Percentiles rank a stretch among this genome's conserved stretches.
Evolutionary conservation across 148 eudicot genomes (phyloP).

Genomic region (Cornus controversa): DNA sequence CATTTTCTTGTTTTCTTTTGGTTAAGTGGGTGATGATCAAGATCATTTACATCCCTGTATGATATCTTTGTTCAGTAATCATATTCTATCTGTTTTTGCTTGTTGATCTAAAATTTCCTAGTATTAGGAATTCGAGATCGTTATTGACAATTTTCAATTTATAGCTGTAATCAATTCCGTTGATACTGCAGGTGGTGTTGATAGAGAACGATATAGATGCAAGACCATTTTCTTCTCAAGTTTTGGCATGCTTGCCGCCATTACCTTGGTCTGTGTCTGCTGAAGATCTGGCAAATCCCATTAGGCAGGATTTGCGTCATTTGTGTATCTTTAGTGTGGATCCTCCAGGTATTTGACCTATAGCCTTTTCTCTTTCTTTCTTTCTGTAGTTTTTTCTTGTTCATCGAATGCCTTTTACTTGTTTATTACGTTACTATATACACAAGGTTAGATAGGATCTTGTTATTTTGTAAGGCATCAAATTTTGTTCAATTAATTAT

Average conservation of each 20-base stretch:
- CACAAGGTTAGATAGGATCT: not conserved
- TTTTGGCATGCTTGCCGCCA: conserved; percentile 92
- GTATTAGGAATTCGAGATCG: not conserved
- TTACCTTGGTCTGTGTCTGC: conserved; percentile 92
- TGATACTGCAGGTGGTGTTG: conserved; percentile 72
- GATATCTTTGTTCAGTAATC: not conserved
- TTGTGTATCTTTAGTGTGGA: conserved; percentile 91
- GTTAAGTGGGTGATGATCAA: not conserved
- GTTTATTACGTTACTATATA: not conserved
- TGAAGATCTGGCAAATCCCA: conserved; percentile 73
- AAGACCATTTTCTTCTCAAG: conserved; percentile 89
- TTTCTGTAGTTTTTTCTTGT: not conserved
- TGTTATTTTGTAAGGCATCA: conserved; percentile 6
- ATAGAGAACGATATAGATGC: conserved; percentile 94
- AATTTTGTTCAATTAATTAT: conserved; percentile 4
- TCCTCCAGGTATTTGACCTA: conserved; percentile 71
- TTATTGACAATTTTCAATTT: not conserved
- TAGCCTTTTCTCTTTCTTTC: not conserved
- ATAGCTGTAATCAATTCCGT: conserved; percentile 13
- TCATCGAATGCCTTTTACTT: conserved; percentile 3
- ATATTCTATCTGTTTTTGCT: not conserved
- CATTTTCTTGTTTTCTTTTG: not conserved
- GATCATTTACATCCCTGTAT: not conserved
- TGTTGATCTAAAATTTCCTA: not conserved
- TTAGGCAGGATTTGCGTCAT: conserved; percentile 88